Conservation (phyloP, 2,329 filamentous ascomycete genomes). For the Allantophomopsis lycopodina region DNA sequence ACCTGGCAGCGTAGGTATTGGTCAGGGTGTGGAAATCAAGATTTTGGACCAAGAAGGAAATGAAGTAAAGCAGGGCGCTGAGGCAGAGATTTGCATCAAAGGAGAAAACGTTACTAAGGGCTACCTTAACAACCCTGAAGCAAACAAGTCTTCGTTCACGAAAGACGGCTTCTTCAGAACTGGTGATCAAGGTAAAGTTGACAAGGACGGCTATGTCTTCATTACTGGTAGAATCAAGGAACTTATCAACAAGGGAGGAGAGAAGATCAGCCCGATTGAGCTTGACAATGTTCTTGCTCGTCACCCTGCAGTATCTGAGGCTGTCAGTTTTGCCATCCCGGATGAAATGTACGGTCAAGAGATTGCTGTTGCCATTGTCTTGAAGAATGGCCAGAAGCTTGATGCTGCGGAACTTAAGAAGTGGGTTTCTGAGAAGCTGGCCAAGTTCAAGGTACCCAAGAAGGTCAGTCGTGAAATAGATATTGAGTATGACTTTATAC, state of each 20-base stretch:
- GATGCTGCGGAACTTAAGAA: conserved; percentile 45
- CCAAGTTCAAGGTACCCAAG: conserved; percentile 78
- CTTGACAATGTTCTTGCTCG: conserved; percentile 71
- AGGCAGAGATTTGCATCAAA: conserved; percentile 72
- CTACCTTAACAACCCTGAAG: conserved; percentile 70
- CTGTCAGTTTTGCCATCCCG: conserved; percentile 70
- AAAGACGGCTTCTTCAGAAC: conserved; percentile 74
- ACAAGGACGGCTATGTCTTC: conserved; percentile 67
- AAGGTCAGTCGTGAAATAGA: conserved; percentile 36
- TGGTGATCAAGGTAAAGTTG: conserved; percentile 72
- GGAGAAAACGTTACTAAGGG: conserved; percentile 77
- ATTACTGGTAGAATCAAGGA: conserved; percentile 93
- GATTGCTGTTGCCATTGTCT: conserved; percentile 61
- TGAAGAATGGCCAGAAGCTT: conserved; percentile 48
- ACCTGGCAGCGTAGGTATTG: conserved; percentile 71
- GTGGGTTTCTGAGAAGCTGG: conserved; percentile 57
- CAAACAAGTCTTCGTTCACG: conserved; percentile 64
- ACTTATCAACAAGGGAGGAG: conserved; percentile 79
- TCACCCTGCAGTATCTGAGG: conserved; percentile 60
- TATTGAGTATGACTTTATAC: neutral
- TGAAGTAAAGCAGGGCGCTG: conserved; percentile 51
- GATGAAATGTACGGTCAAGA: conserved; percentile 79
- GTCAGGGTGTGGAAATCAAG: conserved; percentile 69
- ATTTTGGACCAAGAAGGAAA: conserved; percentile 61
- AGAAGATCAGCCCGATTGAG: conserved; percentile 83